Base-by-base conservation (phyloP, 371 early-diverging fungal species). In the Mucor irregularis region DNA sequence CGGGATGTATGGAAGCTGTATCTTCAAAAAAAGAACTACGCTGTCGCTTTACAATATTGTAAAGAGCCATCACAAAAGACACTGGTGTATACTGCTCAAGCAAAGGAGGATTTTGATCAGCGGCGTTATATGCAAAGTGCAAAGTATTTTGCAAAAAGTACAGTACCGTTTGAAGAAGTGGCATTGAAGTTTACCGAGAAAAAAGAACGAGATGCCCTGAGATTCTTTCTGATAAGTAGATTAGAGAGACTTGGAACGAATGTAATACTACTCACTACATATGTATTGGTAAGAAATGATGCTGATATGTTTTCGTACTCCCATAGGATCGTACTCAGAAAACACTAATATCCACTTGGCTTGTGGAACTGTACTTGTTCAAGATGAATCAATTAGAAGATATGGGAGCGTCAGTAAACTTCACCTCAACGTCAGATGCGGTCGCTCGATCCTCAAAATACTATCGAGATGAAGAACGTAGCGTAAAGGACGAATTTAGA, bases 1-100 rank as follows among this genome's bases (percentile, higher is more conserved):
- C 84, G 95, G 4, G 88, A 97, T 61, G 88, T 96, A 3, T 98
- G 98, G 98, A 81, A 84, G 16, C 73, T 94, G 0, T 94, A 90
- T 57, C 74, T 98, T 35, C 76, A 83, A 35, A 83, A 86, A 54
- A 81, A 81, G 38, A 71, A 84, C 52, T 96, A 89, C 58, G 89
- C 90, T 21, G 69, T 76, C 13, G 94, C 95, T 2, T 65, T 92
- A 28, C 73, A 83, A 33, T 89, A 88, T 63, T 87, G 90, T 62
- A 90, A 88, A 73, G 88, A 84, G 50, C 76, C 84, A 2, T 73
- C 78, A 0, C 93, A 96, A 61, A 78, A 81, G 39, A 90, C 93
- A 58, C 76, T 73, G 28, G 87, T 97, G 16, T 65, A 90, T 42
- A 88, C 86, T 0, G 82, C 91, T 0, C 96, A 94, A 58, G 97